phyloP scores from a whole-genome alignment of 352 stramenopile species.

The Phytophthora capsici region DNA sequence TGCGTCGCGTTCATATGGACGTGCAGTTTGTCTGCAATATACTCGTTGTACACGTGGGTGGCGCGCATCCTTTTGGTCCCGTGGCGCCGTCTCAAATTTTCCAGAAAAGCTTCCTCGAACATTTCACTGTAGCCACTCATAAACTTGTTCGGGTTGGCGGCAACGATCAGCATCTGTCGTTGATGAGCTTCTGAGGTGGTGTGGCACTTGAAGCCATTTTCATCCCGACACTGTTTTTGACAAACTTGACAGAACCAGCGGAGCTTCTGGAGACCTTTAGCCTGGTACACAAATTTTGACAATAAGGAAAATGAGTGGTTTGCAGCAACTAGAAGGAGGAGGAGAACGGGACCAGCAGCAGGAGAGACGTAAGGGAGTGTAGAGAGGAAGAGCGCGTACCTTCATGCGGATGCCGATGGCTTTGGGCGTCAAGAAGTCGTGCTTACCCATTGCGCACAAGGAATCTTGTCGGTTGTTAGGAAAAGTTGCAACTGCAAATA shows the following conservation, averaged over 20 bases:
- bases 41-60: conserved; percentile 99
- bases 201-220: conserved; percentile 99
- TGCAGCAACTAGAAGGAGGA: neutral
- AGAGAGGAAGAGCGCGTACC: conserved; percentile 33
- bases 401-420: conserved; percentile 89
- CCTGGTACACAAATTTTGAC: conserved; percentile 44
- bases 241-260: conserved; percentile 99
- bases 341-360: neutral
- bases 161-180: conserved; percentile 98
- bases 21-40: conserved; percentile 99
- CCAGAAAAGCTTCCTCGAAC: conserved; percentile 97
- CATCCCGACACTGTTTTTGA: conserved; percentile 99
- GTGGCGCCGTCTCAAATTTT: conserved; percentile 94
- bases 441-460: conserved; percentile 66
- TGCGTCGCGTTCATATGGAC: conserved; percentile 99
- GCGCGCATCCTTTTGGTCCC: conserved; percentile 97
- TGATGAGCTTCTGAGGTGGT: conserved; percentile 97
- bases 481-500: neutral
- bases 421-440: conserved; percentile 86
- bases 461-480: neutral
- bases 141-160: conserved; percentile 94
- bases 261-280: conserved; percentile 98
- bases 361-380: neutral
- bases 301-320: conserved; percentile 5
- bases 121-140: conserved; percentile 92